phyloP scores from a whole-genome alignment of 208 protist genomes.

The Entamoeba moshkovskii region DNA sequence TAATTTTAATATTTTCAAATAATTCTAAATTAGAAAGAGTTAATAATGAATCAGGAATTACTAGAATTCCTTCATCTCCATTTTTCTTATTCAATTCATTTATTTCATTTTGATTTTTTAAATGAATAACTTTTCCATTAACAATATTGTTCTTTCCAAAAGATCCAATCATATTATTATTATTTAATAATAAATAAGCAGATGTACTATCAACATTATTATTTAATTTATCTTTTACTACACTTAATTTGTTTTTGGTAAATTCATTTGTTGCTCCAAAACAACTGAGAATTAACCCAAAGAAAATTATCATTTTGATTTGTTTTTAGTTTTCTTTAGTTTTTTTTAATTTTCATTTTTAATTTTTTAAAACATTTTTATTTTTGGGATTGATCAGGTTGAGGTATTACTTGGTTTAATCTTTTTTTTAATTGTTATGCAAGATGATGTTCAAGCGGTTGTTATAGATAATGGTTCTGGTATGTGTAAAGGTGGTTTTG shows the following conservation, averaged over 20 bases:
- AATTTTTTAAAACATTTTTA: too few species aligned
- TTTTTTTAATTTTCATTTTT: too few species aligned
- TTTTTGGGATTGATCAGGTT: too few species aligned
- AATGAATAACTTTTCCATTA: background rate
- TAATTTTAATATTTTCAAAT: background rate
- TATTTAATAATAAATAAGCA: background rate
- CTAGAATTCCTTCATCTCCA: background rate
- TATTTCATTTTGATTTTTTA: background rate
- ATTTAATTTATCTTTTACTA: background rate
- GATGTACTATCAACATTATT: background rate
- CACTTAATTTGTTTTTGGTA: background rate
- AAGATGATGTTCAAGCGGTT: background rate
- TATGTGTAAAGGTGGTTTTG: constrained; percentile 72
- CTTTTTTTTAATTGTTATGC: too few species aligned
- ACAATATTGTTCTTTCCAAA: background rate
- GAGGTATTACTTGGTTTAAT: too few species aligned
- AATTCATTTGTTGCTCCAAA: background rate
- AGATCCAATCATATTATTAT: background rate
- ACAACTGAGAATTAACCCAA: too few species aligned
- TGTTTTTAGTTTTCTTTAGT: too few species aligned
- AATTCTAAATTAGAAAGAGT: background rate
- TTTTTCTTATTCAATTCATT: background rate
- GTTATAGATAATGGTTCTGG: constrained; percentile 49
- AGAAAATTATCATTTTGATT: too few species aligned
- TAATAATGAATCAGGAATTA: background rate